Evolutionary conservation across 352 stramenopile genomes (phyloP), one percentile per base, ranked within the genome.

Genomic region (Phytopythium aichiense): DNA sequence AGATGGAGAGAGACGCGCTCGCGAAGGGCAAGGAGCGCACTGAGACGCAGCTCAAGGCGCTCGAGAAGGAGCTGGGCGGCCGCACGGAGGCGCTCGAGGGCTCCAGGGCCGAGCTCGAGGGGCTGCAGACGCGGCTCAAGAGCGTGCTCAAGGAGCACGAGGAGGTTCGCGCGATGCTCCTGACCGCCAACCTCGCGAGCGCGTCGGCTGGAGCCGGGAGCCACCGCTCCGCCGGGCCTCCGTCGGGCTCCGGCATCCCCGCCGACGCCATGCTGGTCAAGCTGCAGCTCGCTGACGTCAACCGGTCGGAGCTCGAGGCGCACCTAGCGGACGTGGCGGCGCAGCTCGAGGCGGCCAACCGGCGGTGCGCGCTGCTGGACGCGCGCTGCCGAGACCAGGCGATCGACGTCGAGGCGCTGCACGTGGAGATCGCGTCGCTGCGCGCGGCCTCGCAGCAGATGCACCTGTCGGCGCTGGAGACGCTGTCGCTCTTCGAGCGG

Each of bases 251-350:
- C 8, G 71, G 55, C 22, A 40, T 56, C 15, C 15, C 50, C 12
- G 62, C 65, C 0, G 79, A 87, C 31, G 73, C 79, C 28, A 81
- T 87, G 69, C 62, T 87, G n/a, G 74, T 88, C n/a, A 77, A 78
- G n/a, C 63, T 89, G 18, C 72, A 81, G 58, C 73, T 88, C 46
- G 79, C 74, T 20, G 74, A 86, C 13, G 72, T 81, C 1, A 86
- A 83, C 58, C 68, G 70, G 42, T 71, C 61, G 22, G 79, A 88
- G 54, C 62, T 87, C 18, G 79, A 88, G 35, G 56, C 66, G 5
- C 79, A 87, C 56, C 57, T 88, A 31, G 71, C 74, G 22, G 73
- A 84, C 23, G 70, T 83, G 31, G 72, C 75, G 16, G 69, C 76
- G 7, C 75, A 87, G 50, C 57, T 87, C 5, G 79, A 88, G 35